Evolutionary conservation across 257 asterid species (phyloP), one percentile per base, ranked within the genome.

Genomic region (Solanum piurae): DNA sequence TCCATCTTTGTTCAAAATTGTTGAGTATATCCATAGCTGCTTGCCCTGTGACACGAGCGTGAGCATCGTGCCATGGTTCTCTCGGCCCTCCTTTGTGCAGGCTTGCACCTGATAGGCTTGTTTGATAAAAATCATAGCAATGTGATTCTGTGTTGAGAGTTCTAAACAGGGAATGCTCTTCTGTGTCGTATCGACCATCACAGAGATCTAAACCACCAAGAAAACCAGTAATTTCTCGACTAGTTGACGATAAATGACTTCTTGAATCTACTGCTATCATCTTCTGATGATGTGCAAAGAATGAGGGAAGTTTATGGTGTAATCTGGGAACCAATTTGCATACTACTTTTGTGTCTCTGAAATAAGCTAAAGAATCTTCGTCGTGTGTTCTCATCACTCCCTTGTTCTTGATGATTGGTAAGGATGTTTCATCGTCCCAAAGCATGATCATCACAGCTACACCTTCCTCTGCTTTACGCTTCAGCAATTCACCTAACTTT

Each of bases 11-110:
- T 91, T 96, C 98, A 68, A 96, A 96, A 92, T 96, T 96, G 7
- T 89, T 86, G 7, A 96, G 95, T 1, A 95, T 69, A 75, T 96
- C 99, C 92, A 89, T 83, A 5, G 96, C 98, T 33, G 96, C 98
- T 58, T 92, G 94, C 80, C 98, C 99, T 0, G 88, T 90, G 16
- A 96, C 92, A 64, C 98, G 84, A 75, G 98, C 97, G 71, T 96
- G 98, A 2, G 95, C 91, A 83, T 96, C 99, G 23, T 96, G 99
- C 99, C 99, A 95, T 14, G 98, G 99, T 90, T 95, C 98, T 84
- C 99, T 86, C 5, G 99, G 99, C 49, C 99, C 99, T 4, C 99
- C 99, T 87, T 94, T 95, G 86, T 94, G 98, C 18, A 96, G 94
- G 87, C 90, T 93, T 7, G 98, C 98, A 27, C 98, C 97, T 0